Evolutionary conservation across 2,329 filamentous ascomycete species (phyloP), one percentile per base, ranked within the genome.

Genomic region (Diaporthe sp.): DNA sequence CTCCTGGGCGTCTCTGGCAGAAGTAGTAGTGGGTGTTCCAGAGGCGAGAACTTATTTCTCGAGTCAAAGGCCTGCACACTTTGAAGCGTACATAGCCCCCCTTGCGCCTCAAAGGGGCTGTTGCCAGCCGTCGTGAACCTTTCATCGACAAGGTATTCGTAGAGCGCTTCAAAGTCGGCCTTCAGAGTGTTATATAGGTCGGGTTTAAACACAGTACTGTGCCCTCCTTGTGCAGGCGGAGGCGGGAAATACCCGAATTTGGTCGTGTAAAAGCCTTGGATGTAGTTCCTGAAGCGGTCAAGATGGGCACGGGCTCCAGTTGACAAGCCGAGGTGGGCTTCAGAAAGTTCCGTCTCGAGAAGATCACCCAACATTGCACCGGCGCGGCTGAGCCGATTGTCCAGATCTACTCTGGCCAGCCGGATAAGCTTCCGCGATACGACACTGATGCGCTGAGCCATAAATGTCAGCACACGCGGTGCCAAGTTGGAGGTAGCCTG

Each of bases 241-340:
- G 94, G 94, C 0, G 94, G 94, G 83, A 94, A 96, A 78, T 92
- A 93, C 7, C 94, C 93, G 44, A 95, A 88, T 72, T 92, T 92
- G 0, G 89, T 87, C 1, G 90, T 86, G 80, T 95, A 96, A 79
- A 92, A 93, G 0, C 87, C 86, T 37, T 92, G 87, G 1, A 97
- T 82, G 77, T 94, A 94, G 12, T 90, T 88, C 62, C 94, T 88
- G 81, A 96, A 96, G 2, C 90, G 90, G 77, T 95, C 92, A 1
- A 96, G 88, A 79, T 97, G 94, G 4, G 89, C 87, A 77, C 92
- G 87, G 5, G 91, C 89, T 0, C 88, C 90, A 1, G 87, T 82
- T 1, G 91, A 86, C 1, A 96, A 86, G 2, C 92, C 93, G n/a
- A 95, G 84, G 72, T 92, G 85, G 1, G 90, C 84, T 65, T 93